Conservation (phyloP, 768 basidiomycete genomes). For the Sistotremastrum suecicum region DNA sequence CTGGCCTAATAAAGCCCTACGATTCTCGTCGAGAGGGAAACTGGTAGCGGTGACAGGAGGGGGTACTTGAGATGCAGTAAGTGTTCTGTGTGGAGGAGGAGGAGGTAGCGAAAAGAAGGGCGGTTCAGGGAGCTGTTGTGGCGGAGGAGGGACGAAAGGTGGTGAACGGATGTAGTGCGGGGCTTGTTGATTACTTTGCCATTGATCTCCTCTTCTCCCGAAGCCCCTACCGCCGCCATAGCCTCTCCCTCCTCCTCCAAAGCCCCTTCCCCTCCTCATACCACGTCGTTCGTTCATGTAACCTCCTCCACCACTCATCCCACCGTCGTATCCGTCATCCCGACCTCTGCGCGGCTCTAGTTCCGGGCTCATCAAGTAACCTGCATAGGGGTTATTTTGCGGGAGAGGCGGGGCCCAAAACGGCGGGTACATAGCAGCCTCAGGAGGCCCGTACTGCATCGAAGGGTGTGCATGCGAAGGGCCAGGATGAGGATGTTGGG, state of each 20-base stretch:
- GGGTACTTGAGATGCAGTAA: slow-evolving; percentile 27
- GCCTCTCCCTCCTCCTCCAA: slow-evolving; percentile 23
- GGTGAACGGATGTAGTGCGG: background rate
- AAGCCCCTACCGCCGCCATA: slow-evolving; percentile 15
- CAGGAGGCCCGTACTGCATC: too few species aligned
- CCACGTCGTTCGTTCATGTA: too few species aligned
- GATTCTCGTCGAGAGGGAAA: slow-evolving; percentile 50
- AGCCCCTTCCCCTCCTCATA: slow-evolving; percentile 22
- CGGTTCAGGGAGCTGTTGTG: slow-evolving; percentile 13
- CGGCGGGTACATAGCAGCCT: too few species aligned
- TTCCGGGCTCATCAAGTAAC: too few species aligned
- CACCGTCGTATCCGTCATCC: too few species aligned
- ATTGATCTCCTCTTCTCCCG: background rate
- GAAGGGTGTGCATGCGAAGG: too few species aligned
- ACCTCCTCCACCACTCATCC: too few species aligned
- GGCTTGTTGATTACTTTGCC: background rate
- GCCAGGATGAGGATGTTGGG: too few species aligned
- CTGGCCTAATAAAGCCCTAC: slow-evolving; percentile 63
- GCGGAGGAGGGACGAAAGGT: slow-evolving; percentile 12
- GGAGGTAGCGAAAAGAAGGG: slow-evolving; percentile 11
- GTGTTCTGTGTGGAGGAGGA: slow-evolving; percentile 6
- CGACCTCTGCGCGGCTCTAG: too few species aligned
- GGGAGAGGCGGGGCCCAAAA: too few species aligned
- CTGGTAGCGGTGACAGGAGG: slow-evolving; percentile 29
- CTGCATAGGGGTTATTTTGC: too few species aligned